Evolutionary conservation across 2,329 filamentous ascomycete species (phyloP).

Genomic region (Immersiporthe knoxdaviesiana): DNA sequence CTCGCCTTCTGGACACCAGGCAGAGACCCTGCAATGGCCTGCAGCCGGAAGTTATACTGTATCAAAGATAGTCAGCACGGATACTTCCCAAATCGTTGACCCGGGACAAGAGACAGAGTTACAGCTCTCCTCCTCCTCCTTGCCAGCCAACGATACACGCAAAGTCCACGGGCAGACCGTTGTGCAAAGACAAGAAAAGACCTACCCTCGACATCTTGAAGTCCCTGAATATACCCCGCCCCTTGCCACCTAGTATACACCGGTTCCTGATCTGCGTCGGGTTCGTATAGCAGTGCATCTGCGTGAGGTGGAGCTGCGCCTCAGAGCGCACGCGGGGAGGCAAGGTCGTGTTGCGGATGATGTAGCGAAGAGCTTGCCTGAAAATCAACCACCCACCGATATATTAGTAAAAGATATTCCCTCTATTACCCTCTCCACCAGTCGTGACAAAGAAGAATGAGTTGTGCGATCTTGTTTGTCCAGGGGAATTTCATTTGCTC

Average conservation of each 20-base stretch:
- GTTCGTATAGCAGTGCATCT: slow-evolving; percentile 96
- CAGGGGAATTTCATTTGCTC: too few species aligned
- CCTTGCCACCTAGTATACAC: slow-evolving; percentile 90
- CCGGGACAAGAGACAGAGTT: background rate
- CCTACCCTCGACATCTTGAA: slow-evolving; percentile 91
- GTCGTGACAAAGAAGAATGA: background rate
- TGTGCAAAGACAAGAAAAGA: slow-evolving; percentile 30
- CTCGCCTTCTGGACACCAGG: slow-evolving; percentile 95
- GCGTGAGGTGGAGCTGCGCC: slow-evolving; percentile 87
- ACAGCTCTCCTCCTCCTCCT: background rate
- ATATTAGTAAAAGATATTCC: background rate
- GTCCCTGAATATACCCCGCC: slow-evolving; percentile 85
- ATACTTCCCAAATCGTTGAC: background rate
- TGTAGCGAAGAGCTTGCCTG: slow-evolving; percentile 91
- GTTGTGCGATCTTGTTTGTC: background rate
- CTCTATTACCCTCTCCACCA: too few species aligned
- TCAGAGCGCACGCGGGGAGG: slow-evolving; percentile 81
- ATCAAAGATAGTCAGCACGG: slow-evolving; percentile 35
- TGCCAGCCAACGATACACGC: background rate
- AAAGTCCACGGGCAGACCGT: background rate
- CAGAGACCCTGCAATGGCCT: slow-evolving; percentile 81
- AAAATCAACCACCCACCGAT: slow-evolving; percentile 20
- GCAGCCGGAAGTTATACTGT: slow-evolving; percentile 90
- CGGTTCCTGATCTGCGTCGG: slow-evolving; percentile 93
- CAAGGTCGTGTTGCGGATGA: slow-evolving; percentile 90